Evolutionary conservation across 2,329 filamentous ascomycete genomes (phyloP).

Genomic region (Neonectria punicea): DNA sequence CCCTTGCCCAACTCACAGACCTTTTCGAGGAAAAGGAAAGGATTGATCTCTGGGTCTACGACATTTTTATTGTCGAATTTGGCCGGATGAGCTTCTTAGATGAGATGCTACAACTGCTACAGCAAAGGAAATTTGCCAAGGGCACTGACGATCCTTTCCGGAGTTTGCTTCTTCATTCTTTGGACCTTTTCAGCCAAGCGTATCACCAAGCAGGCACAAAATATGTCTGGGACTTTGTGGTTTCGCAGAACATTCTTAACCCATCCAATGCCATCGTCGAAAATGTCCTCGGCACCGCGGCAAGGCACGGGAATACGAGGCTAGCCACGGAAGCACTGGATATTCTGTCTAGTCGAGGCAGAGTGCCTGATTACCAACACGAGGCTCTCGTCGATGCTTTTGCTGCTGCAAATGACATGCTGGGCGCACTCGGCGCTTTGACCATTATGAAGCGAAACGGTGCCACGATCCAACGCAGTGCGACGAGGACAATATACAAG

Average conservation of each 20-base stretch:
- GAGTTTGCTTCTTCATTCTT: conserved; percentile 74
- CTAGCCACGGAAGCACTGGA: conserved; percentile 79
- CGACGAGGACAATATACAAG: conserved; percentile 71
- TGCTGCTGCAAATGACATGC: conserved; percentile 66
- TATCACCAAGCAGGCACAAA: conserved; percentile 72
- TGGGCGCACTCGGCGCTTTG: conserved; percentile 74
- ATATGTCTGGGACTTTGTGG: conserved; percentile 77
- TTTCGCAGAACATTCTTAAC: conserved; percentile 56
- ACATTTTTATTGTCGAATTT: conserved; percentile 80
- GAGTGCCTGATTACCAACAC: conserved; percentile 76
- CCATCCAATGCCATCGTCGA: conserved; percentile 70
- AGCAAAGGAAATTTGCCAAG: conserved; percentile 58
- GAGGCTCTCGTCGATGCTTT: conserved; percentile 82
- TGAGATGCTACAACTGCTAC: conserved; percentile 77
- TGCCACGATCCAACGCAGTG: conserved; percentile 65
- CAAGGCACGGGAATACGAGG: conserved; percentile 72
- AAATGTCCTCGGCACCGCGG: conserved; percentile 77
- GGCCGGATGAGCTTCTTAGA: conserved; percentile 79
- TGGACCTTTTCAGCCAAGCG: conserved; percentile 78
- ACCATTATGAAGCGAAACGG: conserved; percentile 73
- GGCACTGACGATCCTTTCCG: conserved; percentile 52
- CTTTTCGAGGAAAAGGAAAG: conserved; percentile 67
- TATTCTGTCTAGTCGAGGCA: conserved; percentile 49
- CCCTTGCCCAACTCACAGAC: conserved; percentile 74
- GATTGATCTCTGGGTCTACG: conserved; percentile 79